Percentiles rank a stretch among this genome's conserved stretches.
Conservation (phyloP, 495 filamentous ascomycete genomes). For the Penicillium lagena region DNA sequence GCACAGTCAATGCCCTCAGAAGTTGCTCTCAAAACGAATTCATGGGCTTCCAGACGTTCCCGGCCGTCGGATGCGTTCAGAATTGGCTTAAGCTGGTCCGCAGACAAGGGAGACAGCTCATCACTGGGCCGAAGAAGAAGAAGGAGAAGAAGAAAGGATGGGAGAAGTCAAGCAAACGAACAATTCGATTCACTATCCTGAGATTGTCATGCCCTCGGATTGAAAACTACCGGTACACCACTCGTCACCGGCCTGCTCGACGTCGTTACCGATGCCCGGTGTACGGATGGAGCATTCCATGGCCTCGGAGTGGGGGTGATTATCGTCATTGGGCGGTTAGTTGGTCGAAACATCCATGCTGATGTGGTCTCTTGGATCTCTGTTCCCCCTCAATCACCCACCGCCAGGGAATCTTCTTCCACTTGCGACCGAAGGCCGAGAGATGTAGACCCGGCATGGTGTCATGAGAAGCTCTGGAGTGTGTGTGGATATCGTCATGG, state of each 20-base stretch:
- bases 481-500: too few species aligned
- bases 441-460: too few species aligned
- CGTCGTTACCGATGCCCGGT: constrained; percentile 23
- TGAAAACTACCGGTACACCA: constrained; percentile 35
- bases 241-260: constrained; percentile 31
- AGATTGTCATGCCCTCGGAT: constrained; percentile 13
- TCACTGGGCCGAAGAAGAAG: constrained; percentile 8
- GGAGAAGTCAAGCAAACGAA: background rate
- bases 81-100: constrained; percentile 15
- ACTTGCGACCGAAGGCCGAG: too few species aligned
- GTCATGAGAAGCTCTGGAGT: too few species aligned
- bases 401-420: too few species aligned
- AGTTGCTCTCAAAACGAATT: constrained; percentile 8
- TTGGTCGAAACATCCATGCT: too few species aligned
- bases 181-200: background rate
- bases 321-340: constrained; percentile 24
- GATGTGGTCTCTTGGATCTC: too few species aligned
- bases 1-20: constrained; percentile 3
- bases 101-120: constrained; percentile 4
- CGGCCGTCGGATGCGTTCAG: constrained; percentile 13
- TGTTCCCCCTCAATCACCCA: too few species aligned
- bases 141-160: background rate
- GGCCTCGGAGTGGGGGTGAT: constrained; percentile 25
- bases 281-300: constrained; percentile 25
- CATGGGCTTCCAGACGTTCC: constrained; percentile 5